Base-by-base conservation (phyloP, 805 yeast genomes). In the Wickerhamiella musiphila region DNA sequence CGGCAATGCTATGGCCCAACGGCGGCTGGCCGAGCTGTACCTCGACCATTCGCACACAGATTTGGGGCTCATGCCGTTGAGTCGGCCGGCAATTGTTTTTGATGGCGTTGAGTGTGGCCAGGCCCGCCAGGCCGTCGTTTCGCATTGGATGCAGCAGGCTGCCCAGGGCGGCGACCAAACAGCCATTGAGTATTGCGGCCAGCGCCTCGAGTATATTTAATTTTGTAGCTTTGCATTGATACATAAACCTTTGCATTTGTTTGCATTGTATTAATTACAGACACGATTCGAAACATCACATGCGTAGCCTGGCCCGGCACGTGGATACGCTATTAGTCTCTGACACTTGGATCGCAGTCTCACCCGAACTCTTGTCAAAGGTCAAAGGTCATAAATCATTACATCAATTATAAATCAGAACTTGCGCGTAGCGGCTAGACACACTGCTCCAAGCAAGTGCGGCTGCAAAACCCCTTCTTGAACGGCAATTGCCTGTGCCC, bases 1-100 rank as follows among this genome's bases (percentile, higher is more conserved):
- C 13, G 50, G 50, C 15, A 37, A 42, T 17, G 33, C 34, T n/a
- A 35, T 36, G 26, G 50, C 50, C 9, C 49, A 42, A 32, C 35
- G 35, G 18, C 32, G 35, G 27, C 44, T 46, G 6, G 45, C 46
- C 12, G 45, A 46, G 29, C 38, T 46, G 11, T 46, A 44, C 35
- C n/a, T 25, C 17, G 33, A 28, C n/a, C 43, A 38, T 24, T 30
- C 40, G 13, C 41, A 42, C 28, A 33, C 46, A 2, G 10, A 28
- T 12, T 38, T 46, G 9, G 47, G 45, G 13, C 20, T 46, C 17
- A 35, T 33, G 32, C 48, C 50, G 16, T 36, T 46, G 11, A 24
- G 41, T 6, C 35, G 41, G 8, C 47, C 49, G 2, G 37, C 36
- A 6, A 27, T 22, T 9, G 24, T 43, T 11, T 22, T 42, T 18